A percentile compares a stretch with the other conserved stretches of the same genome.
Conservation (phyloP, 495 filamentous ascomycete genomes). For the Penicillium bialowiezense region DNA sequence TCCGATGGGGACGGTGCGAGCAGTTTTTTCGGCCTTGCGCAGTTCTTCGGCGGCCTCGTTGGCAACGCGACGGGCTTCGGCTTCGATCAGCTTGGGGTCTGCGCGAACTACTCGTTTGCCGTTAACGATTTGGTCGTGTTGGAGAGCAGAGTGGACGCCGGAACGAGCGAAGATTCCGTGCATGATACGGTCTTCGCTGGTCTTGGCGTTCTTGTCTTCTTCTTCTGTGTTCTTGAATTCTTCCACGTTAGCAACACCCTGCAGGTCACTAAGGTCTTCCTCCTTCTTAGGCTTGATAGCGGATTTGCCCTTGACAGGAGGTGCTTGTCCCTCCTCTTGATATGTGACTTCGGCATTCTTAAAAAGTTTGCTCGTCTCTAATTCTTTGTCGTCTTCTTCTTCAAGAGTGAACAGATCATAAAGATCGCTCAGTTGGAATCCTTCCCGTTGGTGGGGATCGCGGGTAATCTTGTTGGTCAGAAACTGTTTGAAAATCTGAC, state of each 20-base stretch:
- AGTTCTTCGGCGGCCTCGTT: slow-evolving; percentile 72
- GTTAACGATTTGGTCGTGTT: slow-evolving; percentile 85
- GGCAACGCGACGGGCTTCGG: slow-evolving; percentile 79
- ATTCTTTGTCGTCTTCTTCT: slow-evolving; percentile 61
- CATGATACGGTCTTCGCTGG: slow-evolving; percentile 66
- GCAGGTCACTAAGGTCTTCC: slow-evolving; percentile 47
- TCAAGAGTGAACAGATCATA: slow-evolving; percentile 88
- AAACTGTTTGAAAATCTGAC: slow-evolving; percentile 97
- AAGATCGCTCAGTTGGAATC: slow-evolving; percentile 79
- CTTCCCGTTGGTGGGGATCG: slow-evolving; percentile 85
- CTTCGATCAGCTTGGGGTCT: slow-evolving; percentile 70
- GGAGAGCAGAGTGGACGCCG: slow-evolving; percentile 77
- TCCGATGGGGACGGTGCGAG: slow-evolving; percentile 69
- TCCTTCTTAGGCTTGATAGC: slow-evolving; percentile 7
- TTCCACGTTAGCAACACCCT: slow-evolving; percentile 59
- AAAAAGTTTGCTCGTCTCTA: slow-evolving; percentile 84
- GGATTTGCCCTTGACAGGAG: slow-evolving; percentile 13
- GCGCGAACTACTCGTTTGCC: slow-evolving; percentile 60
- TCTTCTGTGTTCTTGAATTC: slow-evolving; percentile 46
- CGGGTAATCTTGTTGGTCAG: slow-evolving; percentile 90
- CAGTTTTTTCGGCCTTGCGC: slow-evolving; percentile 66
- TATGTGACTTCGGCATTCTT: slow-evolving; percentile 73
- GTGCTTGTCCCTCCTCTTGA: slow-evolving; percentile 28
- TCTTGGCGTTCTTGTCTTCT: slow-evolving; percentile 35
- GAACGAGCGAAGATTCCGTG: slow-evolving; percentile 81